Evolutionary conservation across 257 asterid species (phyloP), one percentile per base, ranked within the genome.

Genomic region (Fraxinus cuspidata): DNA sequence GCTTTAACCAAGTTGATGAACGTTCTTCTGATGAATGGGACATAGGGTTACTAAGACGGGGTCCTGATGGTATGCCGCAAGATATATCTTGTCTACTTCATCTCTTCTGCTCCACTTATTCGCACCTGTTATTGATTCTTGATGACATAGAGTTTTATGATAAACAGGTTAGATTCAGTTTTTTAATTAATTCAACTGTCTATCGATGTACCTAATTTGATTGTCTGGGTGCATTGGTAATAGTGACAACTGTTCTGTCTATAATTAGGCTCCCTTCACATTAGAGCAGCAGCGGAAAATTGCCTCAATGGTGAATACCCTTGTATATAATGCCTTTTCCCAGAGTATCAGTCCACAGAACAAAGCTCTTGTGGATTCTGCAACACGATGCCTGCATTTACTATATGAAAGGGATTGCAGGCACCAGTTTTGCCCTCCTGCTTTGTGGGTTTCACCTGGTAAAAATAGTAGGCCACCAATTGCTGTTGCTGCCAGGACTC

Each of bases 381-480:
- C 99, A 38, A 82, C 93, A 79, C 88, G 90, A 76, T 95, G 98
- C 89, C 92, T 95, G 86, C 98, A 95, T 88, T 84, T 95, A 83
- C 83, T 95, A 44, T 93, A 91, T 77, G 97, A 95, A 90, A 90
- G 99, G 87, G 95, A 95, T 81, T 93, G 98, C 82, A 84, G 99
- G 89, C 96, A 88, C 85, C 89, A 86, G 79, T 95, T 90, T 80
- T 95, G 99, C 76, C 94, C 92, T 85, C 92, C 97, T 72, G 85
- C 89, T 69, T 84, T 95, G 86, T 95, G 99, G 99, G 90, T 95
- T 78, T 90, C 99, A 64, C 99, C 99, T 53, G 97, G 94, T 82
- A 92, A 89, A 84, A 79, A 81, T 81, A 91, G 82, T 83, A 90
- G 99, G 84, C 92, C 93, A 51, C 96, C 99, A 64, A 86, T 91